phyloP scores from a whole-genome alignment of 371 early-diverging fungal species.

The Coemansia sp. region DNA sequence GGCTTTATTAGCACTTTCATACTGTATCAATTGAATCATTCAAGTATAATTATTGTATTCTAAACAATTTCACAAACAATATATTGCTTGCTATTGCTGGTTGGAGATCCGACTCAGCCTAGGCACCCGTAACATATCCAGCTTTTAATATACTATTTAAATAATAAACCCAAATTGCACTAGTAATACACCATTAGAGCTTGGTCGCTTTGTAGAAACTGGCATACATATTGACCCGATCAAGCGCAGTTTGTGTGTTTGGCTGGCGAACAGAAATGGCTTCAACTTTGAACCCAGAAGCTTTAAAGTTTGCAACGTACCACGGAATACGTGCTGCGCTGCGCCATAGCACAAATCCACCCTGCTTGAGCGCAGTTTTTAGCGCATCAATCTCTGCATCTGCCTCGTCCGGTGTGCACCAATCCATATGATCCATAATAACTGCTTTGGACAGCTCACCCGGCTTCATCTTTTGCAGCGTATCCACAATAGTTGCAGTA shows the following conservation, averaged over 20 bases:
- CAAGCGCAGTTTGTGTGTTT: constrained; percentile 61
- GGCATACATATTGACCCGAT: constrained; percentile 86
- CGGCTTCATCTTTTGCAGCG: constrained; percentile 57
- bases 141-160: too few relatives aligned
- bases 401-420: constrained; percentile 67
- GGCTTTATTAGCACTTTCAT: background rate
- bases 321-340: constrained; percentile 78
- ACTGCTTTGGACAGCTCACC: constrained; percentile 75
- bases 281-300: constrained; percentile 66
- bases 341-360: constrained; percentile 78
- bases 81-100: too few relatives aligned
- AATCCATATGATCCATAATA: constrained; percentile 89
- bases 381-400: constrained; percentile 68
- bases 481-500: constrained; percentile 72
- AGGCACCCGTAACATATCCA: too few relatives aligned
- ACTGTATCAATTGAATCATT: too few relatives aligned
- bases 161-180: too few relatives aligned
- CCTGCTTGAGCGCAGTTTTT: constrained; percentile 58
- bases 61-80: too few relatives aligned
- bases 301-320: constrained; percentile 73
- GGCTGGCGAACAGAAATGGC: constrained; percentile 66
- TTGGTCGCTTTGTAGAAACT: constrained; percentile 61
- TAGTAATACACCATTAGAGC: background rate
- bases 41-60: too few relatives aligned
- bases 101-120: too few relatives aligned